Evolutionary conservation across 1,284 basidiomycete genomes (phyloP).

Genomic region (Laetiporus sulphureus): DNA sequence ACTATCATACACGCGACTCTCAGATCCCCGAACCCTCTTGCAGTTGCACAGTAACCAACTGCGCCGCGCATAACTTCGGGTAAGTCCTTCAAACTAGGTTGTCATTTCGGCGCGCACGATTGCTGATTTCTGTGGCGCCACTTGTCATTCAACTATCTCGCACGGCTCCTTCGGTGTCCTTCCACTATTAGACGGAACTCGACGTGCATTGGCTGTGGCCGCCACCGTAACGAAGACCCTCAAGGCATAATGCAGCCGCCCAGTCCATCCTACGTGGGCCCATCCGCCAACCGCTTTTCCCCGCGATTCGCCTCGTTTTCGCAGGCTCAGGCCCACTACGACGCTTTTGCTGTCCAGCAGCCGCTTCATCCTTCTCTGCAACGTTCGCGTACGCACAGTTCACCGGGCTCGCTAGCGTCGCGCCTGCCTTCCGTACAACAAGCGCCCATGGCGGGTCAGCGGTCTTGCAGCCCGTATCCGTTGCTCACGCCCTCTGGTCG

Average conservation of each 20-base stretch:
- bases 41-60: slow-evolving; percentile 54
- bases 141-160: background rate
- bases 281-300: slow-evolving; percentile 13
- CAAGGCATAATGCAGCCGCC: slow-evolving; percentile 8
- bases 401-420: background rate
- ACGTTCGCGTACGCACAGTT: slow-evolving; percentile 2
- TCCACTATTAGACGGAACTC: slow-evolving; percentile 75
- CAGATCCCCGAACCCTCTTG: slow-evolving; percentile 3
- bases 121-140: background rate
- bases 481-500: slow-evolving; percentile 74
- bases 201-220: slow-evolving; percentile 68
- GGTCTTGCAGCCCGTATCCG: slow-evolving; percentile 39
- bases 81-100: slow-evolving; percentile 31
- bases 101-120: background rate
- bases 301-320: slow-evolving; percentile 18
- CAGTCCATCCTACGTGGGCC: slow-evolving; percentile 15
- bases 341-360: too few species aligned
- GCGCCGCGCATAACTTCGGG: slow-evolving; percentile 72
- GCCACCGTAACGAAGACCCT: slow-evolving; percentile 37
- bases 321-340: slow-evolving; percentile 1
- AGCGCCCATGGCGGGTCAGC: slow-evolving; percentile 24
- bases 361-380: background rate
- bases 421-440: too few species aligned
- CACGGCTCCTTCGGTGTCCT: slow-evolving; percentile 29
- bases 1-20: slow-evolving; percentile 7